Evolutionary conservation across 495 filamentous ascomycete species (phyloP).

Genomic region (Echria macrotheca): DNA sequence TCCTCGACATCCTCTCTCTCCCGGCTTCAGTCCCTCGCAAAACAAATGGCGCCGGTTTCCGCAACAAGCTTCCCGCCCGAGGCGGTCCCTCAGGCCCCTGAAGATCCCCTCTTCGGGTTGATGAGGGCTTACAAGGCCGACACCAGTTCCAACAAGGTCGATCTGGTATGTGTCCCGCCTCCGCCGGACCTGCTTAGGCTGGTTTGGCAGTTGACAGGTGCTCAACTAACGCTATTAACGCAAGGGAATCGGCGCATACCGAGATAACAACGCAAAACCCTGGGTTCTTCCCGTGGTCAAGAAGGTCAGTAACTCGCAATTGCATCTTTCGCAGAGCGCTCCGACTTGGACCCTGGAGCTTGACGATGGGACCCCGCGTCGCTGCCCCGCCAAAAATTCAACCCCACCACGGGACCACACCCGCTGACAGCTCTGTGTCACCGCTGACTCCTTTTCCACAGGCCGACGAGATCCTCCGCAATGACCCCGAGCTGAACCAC

Average conservation of each 20-base stretch:
- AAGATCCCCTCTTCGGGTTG: conserved; percentile 92
- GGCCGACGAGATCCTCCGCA: conserved; percentile 84
- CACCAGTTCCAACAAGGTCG: conserved; percentile 79
- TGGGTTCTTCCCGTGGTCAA: conserved; percentile 96
- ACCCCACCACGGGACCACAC: not conserved
- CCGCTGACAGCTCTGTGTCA: too few relatives aligned
- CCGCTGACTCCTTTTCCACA: too few relatives aligned
- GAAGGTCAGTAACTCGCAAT: conserved; percentile 56
- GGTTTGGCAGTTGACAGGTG: too few relatives aligned
- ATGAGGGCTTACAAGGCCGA: conserved; percentile 86
- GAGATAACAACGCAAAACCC: conserved; percentile 94
- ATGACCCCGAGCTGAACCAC: conserved; percentile 87
- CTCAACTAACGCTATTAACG: too few relatives aligned
- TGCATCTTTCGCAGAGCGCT: not conserved
- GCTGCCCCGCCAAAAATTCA: not conserved
- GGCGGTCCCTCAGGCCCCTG: conserved; percentile 81
- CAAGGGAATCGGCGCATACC: conserved; percentile 87
- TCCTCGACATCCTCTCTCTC: conserved; percentile 22
- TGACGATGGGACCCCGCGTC: not conserved
- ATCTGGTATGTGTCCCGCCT: conserved; percentile 61
- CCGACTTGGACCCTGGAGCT: not conserved
- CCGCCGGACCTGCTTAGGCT: too few relatives aligned
- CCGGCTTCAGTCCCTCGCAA: conserved; percentile 43
- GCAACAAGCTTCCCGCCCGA: conserved; percentile 71
- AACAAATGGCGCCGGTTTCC: conserved; percentile 34